Percentiles rank a stretch among this genome's conserved stretches.
These are phyloP conservation scores for Boletus edulis DNA, from an alignment of 768 basidiomycete species.

Conservation along the genomic window DNA sequence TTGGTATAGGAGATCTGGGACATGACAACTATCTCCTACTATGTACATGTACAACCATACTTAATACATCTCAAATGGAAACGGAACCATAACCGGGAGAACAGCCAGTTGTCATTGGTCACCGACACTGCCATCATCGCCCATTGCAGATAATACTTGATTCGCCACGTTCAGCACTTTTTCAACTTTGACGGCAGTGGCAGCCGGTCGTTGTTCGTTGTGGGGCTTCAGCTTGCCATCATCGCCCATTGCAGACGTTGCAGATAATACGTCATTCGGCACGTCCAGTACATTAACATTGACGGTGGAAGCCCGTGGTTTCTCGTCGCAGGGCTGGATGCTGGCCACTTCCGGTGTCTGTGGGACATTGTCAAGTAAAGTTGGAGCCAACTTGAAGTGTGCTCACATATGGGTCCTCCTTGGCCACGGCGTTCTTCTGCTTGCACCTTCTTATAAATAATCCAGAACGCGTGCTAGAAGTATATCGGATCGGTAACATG, in stretches of 20 bases:
- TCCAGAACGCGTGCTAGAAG: slow-evolving; percentile 76
- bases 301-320: background rate
- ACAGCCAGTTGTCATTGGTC: no score
- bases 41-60: background rate
- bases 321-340: slow-evolving; percentile 31
- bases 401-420: slow-evolving; percentile 76
- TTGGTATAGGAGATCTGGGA: slow-evolving; percentile 16
- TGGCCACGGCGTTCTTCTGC: slow-evolving; percentile 79
- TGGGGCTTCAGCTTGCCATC: no score
- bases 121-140: no score
- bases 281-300: no score
- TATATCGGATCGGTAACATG: background rate
- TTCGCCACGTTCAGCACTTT: no score
- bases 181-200: no score
- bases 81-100: slow-evolving; percentile 34
- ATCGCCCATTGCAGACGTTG: no score
- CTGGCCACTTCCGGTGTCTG: slow-evolving; percentile 39
- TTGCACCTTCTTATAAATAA: slow-evolving; percentile 88
- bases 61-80: background rate
- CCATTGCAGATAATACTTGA: no score
- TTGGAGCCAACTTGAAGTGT: background rate
- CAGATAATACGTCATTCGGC: no score
- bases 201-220: no score
- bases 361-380: background rate
- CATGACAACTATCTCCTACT: no score